phyloP scores from a whole-genome alignment of 2,329 filamentous ascomycete species.

The Alternaria sp. region DNA sequence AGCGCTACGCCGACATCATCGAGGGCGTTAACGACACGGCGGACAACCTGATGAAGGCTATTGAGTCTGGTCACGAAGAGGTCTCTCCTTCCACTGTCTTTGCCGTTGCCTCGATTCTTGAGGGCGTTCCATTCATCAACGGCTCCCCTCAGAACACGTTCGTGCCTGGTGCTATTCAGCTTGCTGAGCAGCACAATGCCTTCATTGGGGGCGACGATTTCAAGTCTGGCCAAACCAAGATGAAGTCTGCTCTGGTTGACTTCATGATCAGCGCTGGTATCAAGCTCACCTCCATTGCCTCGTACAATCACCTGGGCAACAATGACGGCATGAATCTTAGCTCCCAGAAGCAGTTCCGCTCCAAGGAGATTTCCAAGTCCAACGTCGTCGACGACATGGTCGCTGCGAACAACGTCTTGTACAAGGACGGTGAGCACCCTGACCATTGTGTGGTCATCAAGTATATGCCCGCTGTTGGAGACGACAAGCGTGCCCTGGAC shows the following conservation, averaged over 20 bases:
- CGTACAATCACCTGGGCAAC: conserved; percentile 99
- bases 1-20: conserved; percentile 90
- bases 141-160: conserved; percentile 99
- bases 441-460: conserved; percentile 99
- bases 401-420: conserved; percentile 89
- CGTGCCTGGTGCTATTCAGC: conserved; percentile 87
- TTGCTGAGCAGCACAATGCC: conserved; percentile 84
- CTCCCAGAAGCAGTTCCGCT: conserved; percentile 97
- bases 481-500: conserved; percentile 98
- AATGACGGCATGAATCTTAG: conserved; percentile 99
- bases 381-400: conserved; percentile 99
- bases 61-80: conserved; percentile 86
- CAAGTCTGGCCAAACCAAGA: conserved; percentile 99
- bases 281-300: conserved; percentile 97
- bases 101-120: conserved; percentile 91
- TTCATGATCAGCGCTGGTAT: conserved; percentile 99
- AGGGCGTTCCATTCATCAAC: conserved; percentile 95
- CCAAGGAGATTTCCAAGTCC: conserved; percentile 99
- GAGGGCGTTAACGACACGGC: conserved; percentile 95
- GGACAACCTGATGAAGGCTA: conserved; percentile 88
- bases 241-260: conserved; percentile 99
- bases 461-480: conserved; percentile 98
- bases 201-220: conserved; percentile 99
- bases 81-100: conserved; percentile 97
- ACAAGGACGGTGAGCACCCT: conserved; percentile 91